Evolutionary conservation across 257 asterid genomes (phyloP), one percentile per base, ranked within the genome.

Genomic region (Striga asiatica): DNA sequence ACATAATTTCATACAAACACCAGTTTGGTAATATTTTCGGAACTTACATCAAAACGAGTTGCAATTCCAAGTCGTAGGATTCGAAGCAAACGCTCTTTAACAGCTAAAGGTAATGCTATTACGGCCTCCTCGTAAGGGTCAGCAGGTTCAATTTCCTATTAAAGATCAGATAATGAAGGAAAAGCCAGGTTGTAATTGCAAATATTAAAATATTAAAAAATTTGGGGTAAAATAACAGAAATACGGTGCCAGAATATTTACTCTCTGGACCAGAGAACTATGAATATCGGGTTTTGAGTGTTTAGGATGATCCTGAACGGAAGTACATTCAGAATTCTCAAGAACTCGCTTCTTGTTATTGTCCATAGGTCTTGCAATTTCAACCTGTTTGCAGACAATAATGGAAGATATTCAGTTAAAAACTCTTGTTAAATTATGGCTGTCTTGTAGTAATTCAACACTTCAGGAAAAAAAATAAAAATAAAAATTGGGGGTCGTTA

Each of bases 81-180:
- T 69, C 91, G 80, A 67, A 86, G 89, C 58, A 89, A 68, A 21
- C 98, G 98, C 76, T 89, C 95, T 70, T 78, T 83, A 65, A 86
- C 82, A 58, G 80, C 73, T 39, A 52, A 67, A 48, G 98, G 91
- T 71, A 89, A 70, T 49, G 91, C 79, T 63, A 83, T 58, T 60
- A 86, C 91, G 14, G 93, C 95, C 54, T 70, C 86, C 79, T 85
- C 96, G 50, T 86, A 89, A 52, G 98, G 81, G 66, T 89, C 96
- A 48, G 58, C 72, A 53, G 71, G 62, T 58, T 59, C 79, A 62
- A 67, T 27, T 68, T 61, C 91, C 88, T 79, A 74, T 66, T 8
- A 23, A 21, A 49, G 43, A 66, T 39, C 41, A 8, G 43, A 54
- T 49, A 24, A 51, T 25, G 50, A 59, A 43, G 24, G 34, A 39